Evolutionary conservation across 2,329 filamentous ascomycete genomes (phyloP), one percentile per base, ranked within the genome.

Genomic region (Calonectria leucothoes): DNA sequence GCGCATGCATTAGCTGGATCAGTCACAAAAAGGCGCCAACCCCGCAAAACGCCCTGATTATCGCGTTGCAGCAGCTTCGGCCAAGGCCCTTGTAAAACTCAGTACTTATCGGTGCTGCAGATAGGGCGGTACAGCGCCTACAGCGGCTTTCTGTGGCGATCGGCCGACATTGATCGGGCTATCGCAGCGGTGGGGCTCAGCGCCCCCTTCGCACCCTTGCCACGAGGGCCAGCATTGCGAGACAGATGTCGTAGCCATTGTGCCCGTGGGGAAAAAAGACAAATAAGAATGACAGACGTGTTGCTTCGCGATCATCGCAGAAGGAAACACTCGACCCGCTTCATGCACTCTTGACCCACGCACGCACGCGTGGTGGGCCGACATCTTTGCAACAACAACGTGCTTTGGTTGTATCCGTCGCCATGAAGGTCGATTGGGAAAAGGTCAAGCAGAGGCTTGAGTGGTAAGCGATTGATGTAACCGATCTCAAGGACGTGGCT

Each of bases 391-490:
- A 37, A 45, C 3, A 64, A 72, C 39, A 64, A 48, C 59, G 59
- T 27, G 59, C 59, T 48, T 33, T 8, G 25, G 15, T 27, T 64
- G 37, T 23, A 49, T 71, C 69, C 33, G 39, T 42, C 61, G 12
- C 29, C 51, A 74, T 74, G 72, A 64, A 48, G 20, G 35, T 71
- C 48, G 57, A 71, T 65, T 74, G 72, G 72, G 72, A 63, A 29
- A 64, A 17, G n/a, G 52, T 71, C 72, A 74, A 71, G 69, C 63
- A 52, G 7, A 74, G 64, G 64, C 72, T 74, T 71, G 72, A 74
- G 39, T 74, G 72, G 72, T 74, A 71, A 71, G 69, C 17, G 29
- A 20, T 45, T 48, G 6, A 25, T n/a, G 25, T 4, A 35, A 42
- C 25, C 10, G 8, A 23, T 23, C 8, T 3, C 6, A 11, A 29